Percentiles rank a stretch among this genome's conserved stretches.
These are phyloP conservation scores for Lachancea sp. DNA, from an alignment of 805 yeast genomes.

Conservation along the genomic window DNA sequence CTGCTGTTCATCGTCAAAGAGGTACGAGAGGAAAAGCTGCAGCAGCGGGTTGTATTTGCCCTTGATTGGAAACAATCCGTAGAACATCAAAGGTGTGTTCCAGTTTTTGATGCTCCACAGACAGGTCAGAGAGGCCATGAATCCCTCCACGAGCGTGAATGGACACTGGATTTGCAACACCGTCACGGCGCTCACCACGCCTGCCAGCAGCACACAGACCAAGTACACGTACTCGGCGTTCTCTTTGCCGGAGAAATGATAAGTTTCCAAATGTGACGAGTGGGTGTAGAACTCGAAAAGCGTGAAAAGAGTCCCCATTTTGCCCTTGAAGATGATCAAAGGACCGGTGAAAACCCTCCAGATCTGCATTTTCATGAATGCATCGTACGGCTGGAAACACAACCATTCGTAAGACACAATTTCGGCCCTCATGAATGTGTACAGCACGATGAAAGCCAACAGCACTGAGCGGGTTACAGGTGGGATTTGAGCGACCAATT, in stretches of 20 bases:
- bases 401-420: constrained; percentile 35
- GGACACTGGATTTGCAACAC: constrained; percentile 4
- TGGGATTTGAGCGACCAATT: constrained; percentile 36
- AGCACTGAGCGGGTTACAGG: constrained; percentile 52
- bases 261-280: constrained; percentile 23
- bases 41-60: constrained; percentile 46
- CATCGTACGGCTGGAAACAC: constrained; percentile 31
- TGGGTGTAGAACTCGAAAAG: constrained; percentile 25
- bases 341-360: constrained; percentile 29
- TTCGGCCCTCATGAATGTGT: constrained; percentile 37
- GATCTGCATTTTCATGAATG: constrained; percentile 17
- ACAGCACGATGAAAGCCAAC: constrained; percentile 41
- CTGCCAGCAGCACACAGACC: constrained; percentile 17
- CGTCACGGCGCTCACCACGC: constrained; percentile 10
- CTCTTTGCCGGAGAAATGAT: constrained; percentile 16
- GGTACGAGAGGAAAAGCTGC: constrained; percentile 35
- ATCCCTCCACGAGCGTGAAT: constrained; percentile 17
- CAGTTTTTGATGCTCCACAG: constrained; percentile 57
- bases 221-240: constrained; percentile 24
- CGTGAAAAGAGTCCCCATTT: constrained; percentile 24
- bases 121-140: constrained; percentile 38
- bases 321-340: constrained; percentile 19
- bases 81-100: constrained; percentile 47
- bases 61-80: constrained; percentile 47
- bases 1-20: constrained; percentile 38